These are phyloP conservation scores for Fragaria ananassa DNA, from an alignment of 306 rosid species.

Conservation along the genomic window DNA sequence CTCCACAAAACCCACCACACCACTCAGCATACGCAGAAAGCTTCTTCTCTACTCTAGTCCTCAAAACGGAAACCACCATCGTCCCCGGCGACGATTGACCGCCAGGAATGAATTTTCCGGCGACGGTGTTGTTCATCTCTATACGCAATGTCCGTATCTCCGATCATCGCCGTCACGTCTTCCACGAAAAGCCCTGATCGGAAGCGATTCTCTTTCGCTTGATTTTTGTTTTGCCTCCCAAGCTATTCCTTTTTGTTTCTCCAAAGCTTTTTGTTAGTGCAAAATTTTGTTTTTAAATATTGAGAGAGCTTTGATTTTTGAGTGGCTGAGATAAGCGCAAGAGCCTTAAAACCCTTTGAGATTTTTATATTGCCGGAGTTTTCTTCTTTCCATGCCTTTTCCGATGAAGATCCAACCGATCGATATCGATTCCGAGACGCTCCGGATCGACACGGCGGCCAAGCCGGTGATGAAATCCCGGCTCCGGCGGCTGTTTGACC, in stretches of 20 bases:
- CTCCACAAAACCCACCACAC: neutral
- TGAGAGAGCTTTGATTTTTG: slow-evolving; percentile 12
- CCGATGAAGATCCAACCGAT: slow-evolving; percentile 97
- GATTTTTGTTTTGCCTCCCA: neutral
- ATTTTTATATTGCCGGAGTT: slow-evolving; percentile 8
- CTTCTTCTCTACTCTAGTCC: neutral
- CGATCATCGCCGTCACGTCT: slow-evolving; percentile 77
- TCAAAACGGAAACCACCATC: slow-evolving; percentile 7
- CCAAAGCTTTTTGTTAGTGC: slow-evolving; percentile 1
- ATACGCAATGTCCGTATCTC: slow-evolving; percentile 50
- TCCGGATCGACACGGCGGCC: slow-evolving; percentile 48
- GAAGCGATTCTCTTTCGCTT: slow-evolving; percentile 21
- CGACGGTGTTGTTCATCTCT: slow-evolving; percentile 11
- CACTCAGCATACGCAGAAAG: neutral
- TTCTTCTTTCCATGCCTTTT: slow-evolving; percentile 44
- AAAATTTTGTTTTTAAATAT: slow-evolving; percentile 5
- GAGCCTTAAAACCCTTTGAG: neutral
- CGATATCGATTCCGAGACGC: slow-evolving; percentile 51
- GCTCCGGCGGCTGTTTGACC: slow-evolving; percentile 75
- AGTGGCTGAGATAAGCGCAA: slow-evolving; percentile 21
- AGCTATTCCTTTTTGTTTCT: slow-evolving; percentile 21
- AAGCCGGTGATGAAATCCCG: slow-evolving; percentile 85
- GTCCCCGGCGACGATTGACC: slow-evolving; percentile 29
- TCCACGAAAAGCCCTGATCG: slow-evolving; percentile 51
- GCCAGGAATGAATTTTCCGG: slow-evolving; percentile 77